These are phyloP conservation scores for Pseudogymnoascus sp. DNA, from an alignment of 2,329 filamentous ascomycete species.

Conservation along the genomic window DNA sequence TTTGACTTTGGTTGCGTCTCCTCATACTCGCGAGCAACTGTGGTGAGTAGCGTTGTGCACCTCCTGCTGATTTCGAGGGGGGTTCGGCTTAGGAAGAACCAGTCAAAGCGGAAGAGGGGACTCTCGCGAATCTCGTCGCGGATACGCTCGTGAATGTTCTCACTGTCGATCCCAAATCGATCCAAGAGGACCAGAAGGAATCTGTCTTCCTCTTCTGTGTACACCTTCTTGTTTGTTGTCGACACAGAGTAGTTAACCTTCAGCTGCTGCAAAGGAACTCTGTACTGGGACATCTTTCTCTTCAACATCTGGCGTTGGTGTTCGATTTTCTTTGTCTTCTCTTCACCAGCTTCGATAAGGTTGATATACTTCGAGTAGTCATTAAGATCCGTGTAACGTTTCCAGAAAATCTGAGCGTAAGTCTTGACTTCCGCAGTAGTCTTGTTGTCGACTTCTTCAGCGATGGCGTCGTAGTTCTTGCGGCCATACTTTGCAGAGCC, in stretches of 20 bases:
- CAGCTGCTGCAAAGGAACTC: slow-evolving; percentile 94
- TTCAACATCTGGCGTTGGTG: slow-evolving; percentile 88
- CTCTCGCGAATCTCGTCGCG: slow-evolving; percentile 95
- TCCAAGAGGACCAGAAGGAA: slow-evolving; percentile 92
- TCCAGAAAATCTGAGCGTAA: slow-evolving; percentile 95
- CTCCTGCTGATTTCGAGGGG: slow-evolving; percentile 86
- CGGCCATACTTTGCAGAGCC: slow-evolving; percentile 89
- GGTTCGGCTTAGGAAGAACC: slow-evolving; percentile 96
- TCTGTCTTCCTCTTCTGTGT: slow-evolving; percentile 95
- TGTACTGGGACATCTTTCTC: slow-evolving; percentile 93
- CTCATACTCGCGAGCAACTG: slow-evolving; percentile 92
- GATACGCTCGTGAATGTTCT: slow-evolving; percentile 85
- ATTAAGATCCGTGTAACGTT: slow-evolving; percentile 80
- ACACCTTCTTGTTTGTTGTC: slow-evolving; percentile 99
- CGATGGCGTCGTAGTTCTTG: slow-evolving; percentile 74
- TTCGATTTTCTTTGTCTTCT: slow-evolving; percentile 78
- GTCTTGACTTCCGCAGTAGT: slow-evolving; percentile 73
- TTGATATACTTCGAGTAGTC: slow-evolving; percentile 86
- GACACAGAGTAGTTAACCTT: slow-evolving; percentile 99
- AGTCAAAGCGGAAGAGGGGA: slow-evolving; percentile 94
- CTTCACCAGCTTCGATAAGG: slow-evolving; percentile 87
- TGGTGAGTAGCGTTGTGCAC: slow-evolving; percentile 89
- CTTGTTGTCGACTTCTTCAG: slow-evolving; percentile 88
- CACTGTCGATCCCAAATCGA: slow-evolving; percentile 83
- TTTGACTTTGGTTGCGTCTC: slow-evolving; percentile 44